phyloP scores from a whole-genome alignment of 805 yeast species.

The Lipomyces anomalus region DNA sequence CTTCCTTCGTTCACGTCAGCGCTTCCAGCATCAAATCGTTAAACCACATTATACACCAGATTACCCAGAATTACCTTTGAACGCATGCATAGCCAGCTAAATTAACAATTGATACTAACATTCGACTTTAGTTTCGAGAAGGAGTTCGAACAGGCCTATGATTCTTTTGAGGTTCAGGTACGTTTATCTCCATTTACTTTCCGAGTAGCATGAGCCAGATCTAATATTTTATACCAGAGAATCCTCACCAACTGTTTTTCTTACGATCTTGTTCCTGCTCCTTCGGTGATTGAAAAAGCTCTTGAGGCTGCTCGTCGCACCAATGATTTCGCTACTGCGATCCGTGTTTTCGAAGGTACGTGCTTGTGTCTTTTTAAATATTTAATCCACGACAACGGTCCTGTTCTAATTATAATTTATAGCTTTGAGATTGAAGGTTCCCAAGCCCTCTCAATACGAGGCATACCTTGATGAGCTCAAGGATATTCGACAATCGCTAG shows the following conservation, averaged over 20 bases:
- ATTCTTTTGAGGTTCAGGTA: constrained; percentile 72
- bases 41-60: too few relatives aligned
- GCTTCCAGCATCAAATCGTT: too few relatives aligned
- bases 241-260: constrained; percentile 96
- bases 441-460: constrained; percentile 85
- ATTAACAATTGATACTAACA: too few relatives aligned
- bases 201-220: too few relatives aligned
- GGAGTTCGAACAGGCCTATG: constrained; percentile 92
- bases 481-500: constrained; percentile 85
- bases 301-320: constrained; percentile 98
- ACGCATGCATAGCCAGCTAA: too few relatives aligned
- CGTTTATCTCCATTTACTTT: constrained; percentile 19
- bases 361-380: not conserved
- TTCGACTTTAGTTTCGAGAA: constrained; percentile 77
- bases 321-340: constrained; percentile 97
- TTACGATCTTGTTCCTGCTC: constrained; percentile 97
- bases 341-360: constrained; percentile 89
- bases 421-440: constrained; percentile 84
- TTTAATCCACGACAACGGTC: not conserved
- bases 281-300: constrained; percentile 91
- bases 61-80: too few relatives aligned
- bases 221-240: constrained; percentile 51
- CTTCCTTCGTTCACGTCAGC: too few relatives aligned
- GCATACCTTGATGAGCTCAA: constrained; percentile 94
- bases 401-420: too few relatives aligned